These are phyloP conservation scores for Aureobasidium sp. DNA, from an alignment of 2,329 filamentous ascomycete genomes.

Conservation along the genomic window DNA sequence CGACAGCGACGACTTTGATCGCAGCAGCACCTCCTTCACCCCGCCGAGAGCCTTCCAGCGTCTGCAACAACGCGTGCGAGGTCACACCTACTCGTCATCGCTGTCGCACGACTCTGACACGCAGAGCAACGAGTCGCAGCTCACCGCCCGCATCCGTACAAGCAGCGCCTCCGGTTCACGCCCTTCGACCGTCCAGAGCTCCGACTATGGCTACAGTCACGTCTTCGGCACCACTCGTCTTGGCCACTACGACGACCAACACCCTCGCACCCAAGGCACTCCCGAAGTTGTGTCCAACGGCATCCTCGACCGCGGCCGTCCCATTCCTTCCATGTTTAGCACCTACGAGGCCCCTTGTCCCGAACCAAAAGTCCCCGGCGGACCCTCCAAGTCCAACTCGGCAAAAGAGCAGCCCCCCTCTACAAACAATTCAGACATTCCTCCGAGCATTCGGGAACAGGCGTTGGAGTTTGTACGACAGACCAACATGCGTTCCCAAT, in stretches of 20 bases:
- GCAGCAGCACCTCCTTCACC: slow-evolving; percentile 20
- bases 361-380: slow-evolving; percentile 74
- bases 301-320: slow-evolving; percentile 38
- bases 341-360: slow-evolving; percentile 46
- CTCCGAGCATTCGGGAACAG: slow-evolving; percentile 38
- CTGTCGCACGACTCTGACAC: slow-evolving; percentile 51
- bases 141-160: slow-evolving; percentile 20
- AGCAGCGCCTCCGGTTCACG: slow-evolving; percentile 20
- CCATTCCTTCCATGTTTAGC: slow-evolving; percentile 39
- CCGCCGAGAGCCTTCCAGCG: slow-evolving; percentile 26
- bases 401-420: slow-evolving; percentile 32
- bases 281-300: slow-evolving; percentile 29
- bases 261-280: slow-evolving; percentile 46
- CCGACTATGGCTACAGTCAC: slow-evolving; percentile 27
- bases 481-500: slow-evolving; percentile 31
- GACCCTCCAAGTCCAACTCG: slow-evolving; percentile 52
- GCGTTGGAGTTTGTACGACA: slow-evolving; percentile 44
- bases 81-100: slow-evolving; percentile 55
- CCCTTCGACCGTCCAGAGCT: slow-evolving; percentile 39
- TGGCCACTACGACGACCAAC: slow-evolving; percentile 43
- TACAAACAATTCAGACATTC: slow-evolving; percentile 27
- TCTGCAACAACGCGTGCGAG: slow-evolving; percentile 41
- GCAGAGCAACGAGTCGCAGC: slow-evolving; percentile 31
- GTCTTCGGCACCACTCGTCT: slow-evolving; percentile 1
- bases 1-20: slow-evolving; percentile 25